These are phyloP conservation scores for Aspergillus campestris DNA, from an alignment of 495 filamentous ascomycete species.

Conservation along the genomic window DNA sequence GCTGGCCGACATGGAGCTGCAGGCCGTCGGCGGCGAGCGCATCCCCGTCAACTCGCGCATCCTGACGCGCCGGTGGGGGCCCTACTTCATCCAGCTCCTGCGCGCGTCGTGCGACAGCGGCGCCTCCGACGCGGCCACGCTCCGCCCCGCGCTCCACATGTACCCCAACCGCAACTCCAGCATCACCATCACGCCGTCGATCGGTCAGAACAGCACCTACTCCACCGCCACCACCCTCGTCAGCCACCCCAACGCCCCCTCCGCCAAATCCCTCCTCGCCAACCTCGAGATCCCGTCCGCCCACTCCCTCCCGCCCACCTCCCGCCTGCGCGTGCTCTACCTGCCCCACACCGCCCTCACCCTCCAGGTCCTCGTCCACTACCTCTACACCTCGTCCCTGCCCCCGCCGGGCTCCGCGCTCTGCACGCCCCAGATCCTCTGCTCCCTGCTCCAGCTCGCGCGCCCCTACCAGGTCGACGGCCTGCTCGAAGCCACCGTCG, in stretches of 20 bases:
- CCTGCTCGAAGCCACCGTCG: conserved; percentile 81
- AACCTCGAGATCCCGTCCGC: conserved; percentile 38
- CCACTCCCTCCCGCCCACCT: conserved; percentile 54
- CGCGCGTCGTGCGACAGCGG: conserved; percentile 55
- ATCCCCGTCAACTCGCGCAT: conserved; percentile 90
- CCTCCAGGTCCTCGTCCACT: conserved; percentile 78
- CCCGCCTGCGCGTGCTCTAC: conserved; percentile 77
- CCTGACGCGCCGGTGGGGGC: conserved; percentile 81
- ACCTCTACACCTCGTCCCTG: conserved; percentile 83
- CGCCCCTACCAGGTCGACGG: conserved; percentile 90
- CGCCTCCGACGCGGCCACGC: conserved; percentile 42
- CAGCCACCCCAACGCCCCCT: conserved; percentile 39
- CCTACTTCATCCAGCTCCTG: conserved; percentile 86
- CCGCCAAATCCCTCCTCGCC: conserved; percentile 32
- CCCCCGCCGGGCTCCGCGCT: conserved; percentile 65
- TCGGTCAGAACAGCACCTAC: conserved; percentile 49
- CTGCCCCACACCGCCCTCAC: conserved; percentile 88
- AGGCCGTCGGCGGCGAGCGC: conserved; percentile 81
- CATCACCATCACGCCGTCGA: conserved; percentile 73
- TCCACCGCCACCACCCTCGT: conserved; percentile 52
- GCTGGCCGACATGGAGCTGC: conserved; percentile 93
- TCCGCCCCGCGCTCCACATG: conserved; percentile 35
- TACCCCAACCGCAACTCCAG: conserved; percentile 63
- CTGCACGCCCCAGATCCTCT: conserved; percentile 93
- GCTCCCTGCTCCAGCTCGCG: conserved; percentile 87